Evolutionary conservation across 108 stramenopile species (phyloP).

Genomic region (Cyclostephanos invisitatus): DNA sequence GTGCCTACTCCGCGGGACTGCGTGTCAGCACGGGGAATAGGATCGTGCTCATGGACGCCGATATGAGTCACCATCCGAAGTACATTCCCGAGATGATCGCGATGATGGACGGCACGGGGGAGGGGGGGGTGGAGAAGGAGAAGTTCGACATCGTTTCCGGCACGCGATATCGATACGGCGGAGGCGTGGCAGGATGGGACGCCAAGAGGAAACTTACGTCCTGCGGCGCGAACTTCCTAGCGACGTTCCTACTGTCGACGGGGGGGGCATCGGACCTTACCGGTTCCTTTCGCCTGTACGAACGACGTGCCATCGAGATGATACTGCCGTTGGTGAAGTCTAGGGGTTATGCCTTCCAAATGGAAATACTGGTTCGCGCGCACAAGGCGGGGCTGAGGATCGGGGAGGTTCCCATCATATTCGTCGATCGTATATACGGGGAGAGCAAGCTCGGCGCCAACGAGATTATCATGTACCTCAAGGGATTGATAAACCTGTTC

Average conservation of each 20-base stretch:
- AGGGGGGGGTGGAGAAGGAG: constrained; percentile 34
- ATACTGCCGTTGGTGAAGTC: constrained; percentile 85
- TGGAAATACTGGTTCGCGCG: constrained; percentile 96
- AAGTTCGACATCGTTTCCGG: constrained; percentile 94
- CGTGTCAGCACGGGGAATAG: constrained; percentile 79
- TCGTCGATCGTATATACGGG: constrained; percentile 98
- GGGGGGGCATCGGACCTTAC: constrained; percentile 92
- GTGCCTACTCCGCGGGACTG: constrained; percentile 93
- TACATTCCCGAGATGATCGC: constrained; percentile 91
- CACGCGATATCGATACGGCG: constrained; percentile 88
- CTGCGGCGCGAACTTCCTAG: constrained; percentile 95
- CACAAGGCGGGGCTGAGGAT: constrained; percentile 79
- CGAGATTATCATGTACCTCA: constrained; percentile 94
- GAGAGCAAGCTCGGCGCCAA: constrained; percentile 96
- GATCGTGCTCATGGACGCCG: constrained; percentile 98
- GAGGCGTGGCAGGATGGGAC: constrained; percentile 97
- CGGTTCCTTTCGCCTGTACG: constrained; percentile 95
- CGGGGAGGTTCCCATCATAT: constrained; percentile 94
- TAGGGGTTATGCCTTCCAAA: constrained; percentile 98
- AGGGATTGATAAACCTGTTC: constrained; percentile 89
- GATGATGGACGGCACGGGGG: constrained; percentile 58
- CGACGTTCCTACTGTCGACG: constrained; percentile 90
- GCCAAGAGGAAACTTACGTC: constrained; percentile 89
- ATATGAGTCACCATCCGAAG: constrained; percentile 97
- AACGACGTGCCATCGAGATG: constrained; percentile 79